Evolutionary conservation across 2,329 filamentous ascomycete species (phyloP).

Genomic region (Fusarium torulosum): DNA sequence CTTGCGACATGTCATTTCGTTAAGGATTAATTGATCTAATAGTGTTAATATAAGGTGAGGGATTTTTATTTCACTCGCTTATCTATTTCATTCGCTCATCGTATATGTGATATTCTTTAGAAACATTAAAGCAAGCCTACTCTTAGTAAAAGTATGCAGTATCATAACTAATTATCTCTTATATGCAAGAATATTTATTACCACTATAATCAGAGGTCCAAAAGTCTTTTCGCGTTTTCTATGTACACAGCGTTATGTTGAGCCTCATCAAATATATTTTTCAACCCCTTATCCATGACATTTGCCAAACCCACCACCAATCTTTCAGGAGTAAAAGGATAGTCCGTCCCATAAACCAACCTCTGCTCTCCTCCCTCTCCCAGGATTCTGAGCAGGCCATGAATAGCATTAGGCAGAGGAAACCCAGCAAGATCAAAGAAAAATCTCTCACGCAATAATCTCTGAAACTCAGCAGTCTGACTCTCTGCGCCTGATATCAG

Average conservation of each 20-base stretch:
- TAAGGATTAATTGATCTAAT: too few species aligned
- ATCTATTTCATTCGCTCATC: too few species aligned
- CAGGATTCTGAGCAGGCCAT: not conserved
- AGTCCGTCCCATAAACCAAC: slow-evolving; percentile 13
- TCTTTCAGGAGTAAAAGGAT: slow-evolving; percentile 1
- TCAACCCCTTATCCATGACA: not conserved
- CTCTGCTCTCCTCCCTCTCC: slow-evolving; percentile 1
- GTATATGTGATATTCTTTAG: too few species aligned
- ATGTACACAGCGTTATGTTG: not conserved
- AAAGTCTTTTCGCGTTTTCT: not conserved
- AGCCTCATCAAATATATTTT: not conserved
- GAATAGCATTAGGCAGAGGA: slow-evolving; percentile 4
- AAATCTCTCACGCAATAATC: not conserved
- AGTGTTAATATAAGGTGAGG: too few species aligned
- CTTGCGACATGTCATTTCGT: too few species aligned
- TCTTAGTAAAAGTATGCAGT: too few species aligned
- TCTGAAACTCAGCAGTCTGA: slow-evolving; percentile 1
- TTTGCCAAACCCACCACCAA: not conserved
- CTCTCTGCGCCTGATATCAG: slow-evolving; percentile 3
- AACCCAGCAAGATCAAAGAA: slow-evolving; percentile 11
- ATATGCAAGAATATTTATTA: too few species aligned
- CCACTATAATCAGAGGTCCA: not conserved
- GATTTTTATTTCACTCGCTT: too few species aligned
- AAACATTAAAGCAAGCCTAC: too few species aligned
- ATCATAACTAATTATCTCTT: too few species aligned